phyloP scores from a whole-genome alignment of 225 moss, liverwort and hornwort genomes.

The Bryoerythrophyllum caledonicum region DNA sequence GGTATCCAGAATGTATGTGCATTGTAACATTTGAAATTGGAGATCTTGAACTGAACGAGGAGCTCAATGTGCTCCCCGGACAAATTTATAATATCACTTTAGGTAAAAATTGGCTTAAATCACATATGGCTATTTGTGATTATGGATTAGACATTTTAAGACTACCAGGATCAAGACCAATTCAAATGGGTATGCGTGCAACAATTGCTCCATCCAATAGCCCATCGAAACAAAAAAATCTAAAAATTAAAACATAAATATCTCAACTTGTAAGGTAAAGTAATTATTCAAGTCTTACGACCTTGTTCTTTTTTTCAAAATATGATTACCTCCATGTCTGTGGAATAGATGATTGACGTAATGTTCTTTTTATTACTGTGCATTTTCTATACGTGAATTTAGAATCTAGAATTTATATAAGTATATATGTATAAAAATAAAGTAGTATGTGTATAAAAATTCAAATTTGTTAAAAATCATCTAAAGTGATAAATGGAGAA shows the following conservation, averaged over 20 bases:
- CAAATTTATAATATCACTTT: slow-evolving; percentile 57
- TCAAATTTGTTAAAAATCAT: fast-evolving
- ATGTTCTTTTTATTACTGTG: fast-evolving
- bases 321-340: slow-evolving; percentile 33
- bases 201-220: slow-evolving; percentile 23
- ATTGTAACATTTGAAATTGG: slow-evolving; percentile 51
- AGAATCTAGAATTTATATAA: too few relatives aligned
- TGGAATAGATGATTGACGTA: neutral
- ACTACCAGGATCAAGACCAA: slow-evolving; percentile 48
- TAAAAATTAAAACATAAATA: slow-evolving; percentile 26
- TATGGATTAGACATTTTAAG: slow-evolving; percentile 57
- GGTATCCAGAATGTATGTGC: slow-evolving; percentile 47
- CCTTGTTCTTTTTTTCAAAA: slow-evolving; percentile 32
- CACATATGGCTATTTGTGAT: slow-evolving; percentile 62
- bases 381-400: neutral
- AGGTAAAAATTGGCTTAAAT: slow-evolving; percentile 59
- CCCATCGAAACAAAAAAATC: slow-evolving; percentile 14
- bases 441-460: neutral
- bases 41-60: slow-evolving; percentile 40
- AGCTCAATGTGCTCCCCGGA: slow-evolving; percentile 53
- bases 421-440: too few relatives aligned
- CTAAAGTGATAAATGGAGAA: neutral
- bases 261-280: neutral
- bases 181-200: slow-evolving; percentile 40
- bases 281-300: slow-evolving; percentile 35